phyloP scores from a whole-genome alignment of 2,329 filamentous ascomycete species.

The Zasmidium cellare region DNA sequence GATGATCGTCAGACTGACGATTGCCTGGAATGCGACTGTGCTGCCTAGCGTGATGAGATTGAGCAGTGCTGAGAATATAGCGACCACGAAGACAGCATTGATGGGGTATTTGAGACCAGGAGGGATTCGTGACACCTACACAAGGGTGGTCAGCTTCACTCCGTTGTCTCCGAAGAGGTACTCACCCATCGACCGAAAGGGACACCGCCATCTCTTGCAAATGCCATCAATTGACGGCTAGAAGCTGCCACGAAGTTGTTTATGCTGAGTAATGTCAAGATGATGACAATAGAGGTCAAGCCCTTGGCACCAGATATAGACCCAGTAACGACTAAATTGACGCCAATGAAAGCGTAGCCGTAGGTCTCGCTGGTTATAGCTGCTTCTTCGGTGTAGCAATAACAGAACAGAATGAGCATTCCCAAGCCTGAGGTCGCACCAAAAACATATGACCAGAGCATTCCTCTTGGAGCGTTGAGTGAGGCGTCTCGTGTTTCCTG shows the following conservation, averaged over 20 bases:
- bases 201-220: slow-evolving; percentile 2
- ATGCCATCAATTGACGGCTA: slow-evolving; percentile 1
- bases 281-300: not conserved
- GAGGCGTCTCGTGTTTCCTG: slow-evolving; percentile 15
- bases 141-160: not conserved
- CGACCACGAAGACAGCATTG: slow-evolving; percentile 11
- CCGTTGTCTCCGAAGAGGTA: not conserved
- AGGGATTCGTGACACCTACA: not conserved
- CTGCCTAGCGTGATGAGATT: slow-evolving; percentile 55
- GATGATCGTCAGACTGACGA: slow-evolving; percentile 52
- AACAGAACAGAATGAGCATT: slow-evolving; percentile 12
- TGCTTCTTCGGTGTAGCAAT: slow-evolving; percentile 11
- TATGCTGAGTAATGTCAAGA: not conserved
- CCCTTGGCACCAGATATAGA: not conserved
- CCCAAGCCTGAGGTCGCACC: slow-evolving; percentile 5
- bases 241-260: slow-evolving; percentile 1
- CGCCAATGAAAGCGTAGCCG: slow-evolving; percentile 10
- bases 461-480: slow-evolving; percentile 26
- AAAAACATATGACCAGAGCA: slow-evolving; percentile 20
- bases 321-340: slow-evolving; percentile 4
- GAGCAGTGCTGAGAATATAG: slow-evolving; percentile 32
- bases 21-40: slow-evolving; percentile 53
- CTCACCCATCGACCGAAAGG: slow-evolving; percentile 2
- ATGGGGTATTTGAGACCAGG: slow-evolving; percentile 6
- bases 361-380: not conserved